A percentile compares a stretch with the other conserved stretches of the same genome.
Conservation (phyloP, 2,329 filamentous ascomycete species). For the Beauveria scarabaeidicola region DNA sequence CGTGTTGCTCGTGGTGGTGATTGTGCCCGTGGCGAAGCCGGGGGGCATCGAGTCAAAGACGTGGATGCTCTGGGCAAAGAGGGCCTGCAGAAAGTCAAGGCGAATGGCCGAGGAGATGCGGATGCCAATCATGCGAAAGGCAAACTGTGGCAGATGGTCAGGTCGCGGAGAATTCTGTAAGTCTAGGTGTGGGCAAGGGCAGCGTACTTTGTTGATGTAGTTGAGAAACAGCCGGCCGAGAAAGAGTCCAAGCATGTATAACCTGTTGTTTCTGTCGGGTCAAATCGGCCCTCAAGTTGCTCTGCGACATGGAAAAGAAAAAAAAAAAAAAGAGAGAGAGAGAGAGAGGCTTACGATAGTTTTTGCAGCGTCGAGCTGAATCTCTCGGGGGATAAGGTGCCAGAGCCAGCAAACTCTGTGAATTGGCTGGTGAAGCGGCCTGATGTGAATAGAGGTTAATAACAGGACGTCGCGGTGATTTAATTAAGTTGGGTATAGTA, state of each 20-base stretch:
- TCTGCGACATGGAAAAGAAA: not conserved
- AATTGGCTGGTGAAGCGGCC: constrained; percentile 36
- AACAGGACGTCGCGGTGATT: not conserved
- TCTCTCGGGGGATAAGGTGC: constrained; percentile 23
- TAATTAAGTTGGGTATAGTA: constrained; percentile 17
- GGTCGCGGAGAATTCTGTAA: not conserved
- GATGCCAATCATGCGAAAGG: constrained; percentile 54
- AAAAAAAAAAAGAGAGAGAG: too few species aligned
- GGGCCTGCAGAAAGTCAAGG: constrained; percentile 53
- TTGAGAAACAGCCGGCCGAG: constrained; percentile 54
- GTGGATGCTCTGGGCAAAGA: constrained; percentile 58
- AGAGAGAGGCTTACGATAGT: constrained; percentile 11
- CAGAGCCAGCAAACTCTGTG: constrained; percentile 15
- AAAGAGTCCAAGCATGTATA: constrained; percentile 66
- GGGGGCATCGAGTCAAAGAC: constrained; percentile 58
- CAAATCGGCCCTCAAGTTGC: not conserved
- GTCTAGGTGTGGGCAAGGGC: not conserved
- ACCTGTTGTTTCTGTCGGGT: constrained; percentile 26
- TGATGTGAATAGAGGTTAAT: constrained; percentile 31
- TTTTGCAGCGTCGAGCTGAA: constrained; percentile 21
- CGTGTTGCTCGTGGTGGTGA: constrained; percentile 55
- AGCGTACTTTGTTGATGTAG: constrained; percentile 48
- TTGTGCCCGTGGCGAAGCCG: constrained; percentile 53
- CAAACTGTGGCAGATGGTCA: constrained; percentile 33
- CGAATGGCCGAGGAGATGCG: constrained; percentile 53